Base-by-base conservation (phyloP, 2,329 filamentous ascomycete genomes). In the Fusarium concolor region DNA sequence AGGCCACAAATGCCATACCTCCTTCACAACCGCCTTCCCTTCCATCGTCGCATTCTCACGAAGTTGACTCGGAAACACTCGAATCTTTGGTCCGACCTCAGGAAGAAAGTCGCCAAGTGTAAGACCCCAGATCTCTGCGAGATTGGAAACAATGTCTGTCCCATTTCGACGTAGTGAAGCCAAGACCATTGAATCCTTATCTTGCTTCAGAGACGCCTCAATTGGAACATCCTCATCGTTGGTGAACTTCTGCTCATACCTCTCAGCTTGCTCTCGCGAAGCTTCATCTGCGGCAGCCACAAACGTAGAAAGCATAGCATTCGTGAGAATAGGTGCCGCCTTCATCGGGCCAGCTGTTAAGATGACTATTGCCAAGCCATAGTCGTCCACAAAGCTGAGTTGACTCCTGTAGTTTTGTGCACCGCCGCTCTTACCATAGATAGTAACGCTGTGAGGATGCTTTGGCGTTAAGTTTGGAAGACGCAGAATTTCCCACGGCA, bases 401-500 rank as follows among this genome's bases (percentile, higher is more conserved):
- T 80, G 79, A n/a, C 76, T 76, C 18, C 75, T 72, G 24, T 80
- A 80, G 5, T 70, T 74, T 17, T 72, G 67, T 0, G 79, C 76
- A 4, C 75, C 77, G 12, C 79, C 79, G 4, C 73, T 74, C 55
- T 81, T 81, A 2, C 70, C 75, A 33, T 76, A 77, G 3, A 80
- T 62, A 15, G 78, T 72, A 6, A 81, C 63, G 1, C 72, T 55
- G 22, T 79, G 78, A 0, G 75, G 72, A 39, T 79, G 67, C 0
- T 68, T 33, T 1, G 74, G 70, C 0, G 73, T 73, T 0, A 80
- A 45, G 24, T 72, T 64, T 1, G 69, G 17, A 0, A 73, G 68
- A 2, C 75, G 77, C 2, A 75, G 70, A 15, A 80, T 79, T 44
- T 81, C 79, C 79, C 79, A 80, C 0, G 79, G 78, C 67, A 76